Base-by-base conservation (phyloP, 2,329 filamentous ascomycete genomes). In the Claviceps fusiformis region DNA sequence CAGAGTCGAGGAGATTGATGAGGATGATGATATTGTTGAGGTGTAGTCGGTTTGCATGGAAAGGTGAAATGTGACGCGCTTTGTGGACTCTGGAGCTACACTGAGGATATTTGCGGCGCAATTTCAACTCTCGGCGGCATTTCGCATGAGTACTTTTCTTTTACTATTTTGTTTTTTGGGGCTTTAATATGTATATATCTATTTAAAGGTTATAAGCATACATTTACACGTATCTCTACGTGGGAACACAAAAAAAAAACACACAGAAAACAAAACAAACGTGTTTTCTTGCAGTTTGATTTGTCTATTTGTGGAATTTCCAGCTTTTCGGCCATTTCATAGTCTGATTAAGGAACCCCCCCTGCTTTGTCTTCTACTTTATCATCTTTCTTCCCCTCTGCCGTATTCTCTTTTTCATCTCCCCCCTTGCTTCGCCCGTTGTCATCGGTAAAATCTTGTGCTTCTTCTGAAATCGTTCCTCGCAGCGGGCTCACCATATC, bases 21-120 rank as follows among this genome's bases (percentile, higher is more conserved):
- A 80, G 6, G 78, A 82, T 17, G 73, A 80, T 43, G 70, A 74
- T 59, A 72, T 82, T 52, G 71, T 80, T 0, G 77, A 81, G 61
- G 77, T 82, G 2, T 80, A 71, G 63, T 35, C 9, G 24, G 15
- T 17, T 49, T 17, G n/a, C 17, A 10, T 44, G n/a, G 15, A n/a
- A 39, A 44, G 17, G 27, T 17, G 15, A 24, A 39, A 44, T 13
- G 17, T 29, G 46, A 48, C 46, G 46, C 37, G 13, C 3, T 4
- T 41, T 41, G 2, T 50, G 48, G 48, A 27, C 8, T 27, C 27
- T 46, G 45, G 48, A 19, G 13, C 35, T 41, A 39, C 11, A 39
- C 19, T 27, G 5, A 13, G 15, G 33, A 17, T 5, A 47, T 47
- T 15, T 39, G 44, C 9, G 52, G 44, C 44, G 44, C 44, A 47